Base-by-base conservation (phyloP, 2,329 filamentous ascomycete species). In the Camillea tinctor region DNA sequence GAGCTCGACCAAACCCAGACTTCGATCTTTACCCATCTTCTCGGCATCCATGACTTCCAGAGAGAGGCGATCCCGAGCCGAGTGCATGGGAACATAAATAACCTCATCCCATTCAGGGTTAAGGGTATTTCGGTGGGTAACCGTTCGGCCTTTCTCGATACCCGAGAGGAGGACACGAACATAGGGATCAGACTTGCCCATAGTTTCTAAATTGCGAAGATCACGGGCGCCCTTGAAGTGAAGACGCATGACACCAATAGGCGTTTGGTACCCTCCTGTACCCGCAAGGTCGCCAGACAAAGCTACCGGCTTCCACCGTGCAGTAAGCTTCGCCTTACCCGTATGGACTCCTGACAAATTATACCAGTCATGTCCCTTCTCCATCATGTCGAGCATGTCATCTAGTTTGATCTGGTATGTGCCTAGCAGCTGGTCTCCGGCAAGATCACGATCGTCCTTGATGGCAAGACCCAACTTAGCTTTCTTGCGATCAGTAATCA, bases 31-130 rank as follows among this genome's bases (percentile, higher is more conserved):
- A 69, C 92, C 92, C 71, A 98, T 83, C 68, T 88, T 93, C 76
- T 99, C 95, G 62, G 95, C 88, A 69, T 99, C 95, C 94, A 99
- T 97, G 65, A 98, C 93, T 75, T 99, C 95, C 19, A 99, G 78
- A 1, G 88, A 87, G 26, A 99, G 80, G 71, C 90, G 92, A 74
- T 99, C 95, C 30, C 92, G 89, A 15, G 84, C 70, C 6, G 89
- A 93, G 74, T 97, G 94, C 59, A 99, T 85, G 1, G 96, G 94
- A 0, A 99, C 84, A 72, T 99, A 99, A 21, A 97, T 84, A 22
- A 99, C 88, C 76, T 99, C 95, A 70, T 99, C 93, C 88, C 91
- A 99, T 56, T 95, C 90, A 1, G 95, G 95, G 73, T 96, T 92
- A 60, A 99, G 86, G 63, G 97, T 96, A 77, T 97, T 99, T 73